phyloP scores from a whole-genome alignment of 106 monocot species.

The Chionographis japonica region DNA sequence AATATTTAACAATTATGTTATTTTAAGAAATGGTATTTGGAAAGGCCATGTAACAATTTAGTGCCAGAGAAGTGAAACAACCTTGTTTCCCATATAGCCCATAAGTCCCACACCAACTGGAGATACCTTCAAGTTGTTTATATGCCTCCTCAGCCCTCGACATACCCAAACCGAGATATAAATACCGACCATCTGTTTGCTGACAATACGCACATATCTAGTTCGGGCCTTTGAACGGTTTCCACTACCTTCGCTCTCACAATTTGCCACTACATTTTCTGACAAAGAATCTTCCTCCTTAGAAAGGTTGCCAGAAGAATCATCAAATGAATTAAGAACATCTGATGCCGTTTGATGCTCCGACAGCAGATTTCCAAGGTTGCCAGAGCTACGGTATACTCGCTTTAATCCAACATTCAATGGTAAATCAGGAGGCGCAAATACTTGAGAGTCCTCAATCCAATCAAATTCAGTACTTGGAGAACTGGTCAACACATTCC shows the following conservation, averaged over 20 bases:
- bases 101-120: constrained; percentile 72
- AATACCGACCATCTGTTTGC: constrained; percentile 89
- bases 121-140: constrained; percentile 61
- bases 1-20: too few relatives aligned
- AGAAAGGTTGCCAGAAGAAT: constrained; percentile 25
- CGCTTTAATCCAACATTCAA: constrained; percentile 36
- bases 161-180: constrained; percentile 72
- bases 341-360: constrained; percentile 34
- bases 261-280: constrained; percentile 5
- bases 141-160: constrained; percentile 42
- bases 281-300: constrained; percentile 14
- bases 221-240: constrained; percentile 9
- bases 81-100: constrained; percentile 92
- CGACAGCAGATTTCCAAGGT: constrained; percentile 54
- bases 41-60: background rate
- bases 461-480: constrained; percentile 17
- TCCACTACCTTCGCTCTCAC: constrained; percentile 8
- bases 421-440: constrained; percentile 1
- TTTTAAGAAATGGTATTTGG: too few relatives aligned
- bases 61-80: background rate
- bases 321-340: constrained; percentile 18
- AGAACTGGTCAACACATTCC: constrained; percentile 34
- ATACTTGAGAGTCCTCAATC: constrained; percentile 16
- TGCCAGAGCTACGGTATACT: constrained; percentile 47
- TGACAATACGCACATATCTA: constrained; percentile 50